Evolutionary conservation across 1,284 basidiomycete genomes (phyloP), one percentile per base, ranked within the genome.

Genomic region (Melampsora larici-populina): DNA sequence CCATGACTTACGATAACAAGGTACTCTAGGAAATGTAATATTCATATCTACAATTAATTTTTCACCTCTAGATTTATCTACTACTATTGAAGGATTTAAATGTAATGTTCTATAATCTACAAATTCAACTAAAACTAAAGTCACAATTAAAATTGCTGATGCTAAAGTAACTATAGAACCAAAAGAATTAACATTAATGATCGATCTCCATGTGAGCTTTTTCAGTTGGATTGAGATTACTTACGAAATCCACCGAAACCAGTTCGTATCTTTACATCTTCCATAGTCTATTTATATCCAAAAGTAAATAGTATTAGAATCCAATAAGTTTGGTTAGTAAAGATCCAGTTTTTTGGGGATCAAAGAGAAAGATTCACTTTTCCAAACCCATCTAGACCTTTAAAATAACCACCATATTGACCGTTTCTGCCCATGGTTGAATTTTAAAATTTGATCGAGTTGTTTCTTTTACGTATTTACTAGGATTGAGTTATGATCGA

Each of bases 201-300:
- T 79, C 60, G 78, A 63, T 17, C 55, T 70, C 40, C n/a, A 60
- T 43, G 68, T 7, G 9, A 72, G 31, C 31, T 69, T 68, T n/a
- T 58, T 65, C 29, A 31, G 49, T 26, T 24, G 46, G 70, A 24
- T 51, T 26, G 21, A 43, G 29, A 33, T 48, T 65, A 87, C 91
- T 85, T 82, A 95, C 93, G 87, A 81, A 96, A 86, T 81, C 93
- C 94, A 81, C 94, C 94, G 55, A 92, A 94, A 80, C 92, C 89
- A 58, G 95, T 97, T 87, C 94, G 94, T 86, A 97, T 92, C 86
- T 97, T 97, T 80, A 97, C 94, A 87, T 97, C 94, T 83, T 97
- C 94, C 85, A 92, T 93, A 49, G 94, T 97, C 95, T 96, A 76
- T 49, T 49, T 6, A 55, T 55, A 36, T 40, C 62, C 66, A 46